Conservation (phyloP, 2,329 filamentous ascomycete genomes). For the Colletotrichum neosansevieriae region DNA sequence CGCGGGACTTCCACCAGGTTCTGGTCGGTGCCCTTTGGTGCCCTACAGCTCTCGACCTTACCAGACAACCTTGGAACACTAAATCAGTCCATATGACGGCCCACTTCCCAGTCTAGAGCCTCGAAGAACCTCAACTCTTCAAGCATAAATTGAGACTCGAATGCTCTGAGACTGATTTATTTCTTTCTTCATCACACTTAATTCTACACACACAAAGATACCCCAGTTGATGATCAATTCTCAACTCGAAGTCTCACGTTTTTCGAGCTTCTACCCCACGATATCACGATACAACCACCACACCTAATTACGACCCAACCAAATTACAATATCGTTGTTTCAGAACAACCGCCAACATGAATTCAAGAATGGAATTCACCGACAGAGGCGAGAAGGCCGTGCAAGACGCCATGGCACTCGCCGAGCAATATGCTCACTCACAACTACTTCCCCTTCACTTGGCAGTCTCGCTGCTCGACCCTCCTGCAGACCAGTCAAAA, state of each 20-base stretch:
- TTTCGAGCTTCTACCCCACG: slow-evolving; percentile 32
- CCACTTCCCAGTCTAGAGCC: slow-evolving; percentile 36
- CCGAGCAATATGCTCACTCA: slow-evolving; percentile 90
- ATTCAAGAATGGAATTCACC: slow-evolving; percentile 89
- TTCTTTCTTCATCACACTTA: slow-evolving; percentile 10
- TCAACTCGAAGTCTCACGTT: slow-evolving; percentile 37
- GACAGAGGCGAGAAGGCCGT: slow-evolving; percentile 92
- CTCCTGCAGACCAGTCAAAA: slow-evolving; percentile 80
- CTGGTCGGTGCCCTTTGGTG: slow-evolving; percentile 46
- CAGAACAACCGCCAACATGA: slow-evolving; percentile 65
- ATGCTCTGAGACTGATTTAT: background rate
- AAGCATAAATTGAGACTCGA: slow-evolving; percentile 32
- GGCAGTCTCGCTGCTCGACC: slow-evolving; percentile 83
- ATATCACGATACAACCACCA: slow-evolving; percentile 24
- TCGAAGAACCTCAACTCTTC: slow-evolving; percentile 15
- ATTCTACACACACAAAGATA: slow-evolving; percentile 28
- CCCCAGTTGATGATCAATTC: slow-evolving; percentile 37
- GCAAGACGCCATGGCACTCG: slow-evolving; percentile 87
- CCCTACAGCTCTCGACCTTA: slow-evolving; percentile 38
- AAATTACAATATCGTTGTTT: slow-evolving; percentile 33
- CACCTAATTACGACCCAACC: slow-evolving; percentile 37
- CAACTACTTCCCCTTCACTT: slow-evolving; percentile 93
- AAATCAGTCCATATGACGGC: slow-evolving; percentile 36
- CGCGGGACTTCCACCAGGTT: slow-evolving; percentile 43
- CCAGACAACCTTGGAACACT: slow-evolving; percentile 26